Conservation (phyloP, 106 monocot species). For the Chionographis japonica region DNA sequence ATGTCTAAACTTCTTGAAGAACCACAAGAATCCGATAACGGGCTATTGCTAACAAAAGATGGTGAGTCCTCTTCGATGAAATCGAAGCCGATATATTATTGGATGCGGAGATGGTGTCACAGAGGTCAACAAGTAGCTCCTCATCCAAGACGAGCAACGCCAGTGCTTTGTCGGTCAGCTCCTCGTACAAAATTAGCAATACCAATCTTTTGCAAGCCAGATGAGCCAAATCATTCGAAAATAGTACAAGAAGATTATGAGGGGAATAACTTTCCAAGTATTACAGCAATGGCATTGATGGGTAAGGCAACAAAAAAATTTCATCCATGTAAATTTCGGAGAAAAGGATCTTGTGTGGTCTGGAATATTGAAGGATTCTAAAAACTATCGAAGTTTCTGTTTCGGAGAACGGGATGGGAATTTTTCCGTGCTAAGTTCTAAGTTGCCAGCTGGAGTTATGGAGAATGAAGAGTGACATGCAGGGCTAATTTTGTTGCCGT, state of each 20-base stretch:
- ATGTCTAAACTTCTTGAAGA: conserved; percentile 11
- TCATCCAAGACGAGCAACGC: background rate
- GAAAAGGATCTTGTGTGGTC: conserved; percentile 41
- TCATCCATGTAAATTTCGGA: conserved; percentile 45
- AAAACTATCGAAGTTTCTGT: no score
- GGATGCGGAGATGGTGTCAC: conserved; percentile 64
- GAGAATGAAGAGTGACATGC: no score
- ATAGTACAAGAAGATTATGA: conserved; percentile 20
- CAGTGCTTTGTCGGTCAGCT: background rate
- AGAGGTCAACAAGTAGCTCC: conserved; percentile 2
- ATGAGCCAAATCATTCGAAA: conserved; percentile 14
- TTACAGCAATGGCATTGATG: conserved; percentile 80
- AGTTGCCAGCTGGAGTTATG: no score
- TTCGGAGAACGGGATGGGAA: no score
- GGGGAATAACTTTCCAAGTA: conserved; percentile 51
- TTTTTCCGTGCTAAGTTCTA: no score
- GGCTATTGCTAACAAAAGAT: background rate
- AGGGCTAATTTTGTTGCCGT: no score
- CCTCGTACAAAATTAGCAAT: background rate
- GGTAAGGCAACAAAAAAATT: conserved; percentile 53
- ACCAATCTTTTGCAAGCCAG: background rate
- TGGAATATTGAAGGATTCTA: conserved; percentile 42
- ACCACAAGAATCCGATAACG: conserved; percentile 7
- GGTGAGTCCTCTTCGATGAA: conserved; percentile 9
- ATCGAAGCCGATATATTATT: conserved; percentile 23